phyloP scores from a whole-genome alignment of 257 asterid species.

The Jacaranda copaia region DNA sequence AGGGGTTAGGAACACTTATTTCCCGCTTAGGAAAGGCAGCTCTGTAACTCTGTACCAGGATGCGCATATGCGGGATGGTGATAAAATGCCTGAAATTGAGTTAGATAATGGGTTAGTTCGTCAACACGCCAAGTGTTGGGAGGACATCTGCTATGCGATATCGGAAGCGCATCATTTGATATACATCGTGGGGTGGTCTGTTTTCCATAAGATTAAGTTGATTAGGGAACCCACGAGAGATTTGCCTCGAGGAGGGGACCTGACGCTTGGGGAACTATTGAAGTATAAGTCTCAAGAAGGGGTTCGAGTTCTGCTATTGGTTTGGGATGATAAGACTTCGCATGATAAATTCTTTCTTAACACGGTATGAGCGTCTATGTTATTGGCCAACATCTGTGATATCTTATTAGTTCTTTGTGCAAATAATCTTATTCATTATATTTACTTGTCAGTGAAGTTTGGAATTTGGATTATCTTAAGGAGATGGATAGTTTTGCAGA shows the following conservation, averaged over 20 bases:
- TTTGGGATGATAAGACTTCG: conserved; percentile 97
- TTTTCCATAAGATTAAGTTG: conserved; percentile 73
- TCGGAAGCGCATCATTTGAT: conserved; percentile 90
- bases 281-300: conserved; percentile 96
- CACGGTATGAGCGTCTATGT: conserved; percentile 55
- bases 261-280: conserved; percentile 87
- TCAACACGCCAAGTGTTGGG: conserved; percentile 74
- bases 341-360: conserved; percentile 66
- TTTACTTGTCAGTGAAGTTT: background rate
- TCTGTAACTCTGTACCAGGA: conserved; percentile 84
- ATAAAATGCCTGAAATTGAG: conserved; percentile 54
- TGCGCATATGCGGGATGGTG: conserved; percentile 63
- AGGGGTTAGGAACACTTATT: conserved; percentile 74
- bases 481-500: background rate
- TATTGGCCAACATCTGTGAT: background rate
- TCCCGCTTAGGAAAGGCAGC: conserved; percentile 81
- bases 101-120: conserved; percentile 62
- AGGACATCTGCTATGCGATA: conserved; percentile 84
- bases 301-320: conserved; percentile 83
- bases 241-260: conserved; percentile 85
- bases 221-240: conserved; percentile 76
- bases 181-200: conserved; percentile 94
- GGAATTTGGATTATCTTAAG: conserved; percentile 17
- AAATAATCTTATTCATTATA: background rate
- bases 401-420: background rate